phyloP scores from a whole-genome alignment of 177 flowering plant genomes.

The Vitis hybrid region DNA sequence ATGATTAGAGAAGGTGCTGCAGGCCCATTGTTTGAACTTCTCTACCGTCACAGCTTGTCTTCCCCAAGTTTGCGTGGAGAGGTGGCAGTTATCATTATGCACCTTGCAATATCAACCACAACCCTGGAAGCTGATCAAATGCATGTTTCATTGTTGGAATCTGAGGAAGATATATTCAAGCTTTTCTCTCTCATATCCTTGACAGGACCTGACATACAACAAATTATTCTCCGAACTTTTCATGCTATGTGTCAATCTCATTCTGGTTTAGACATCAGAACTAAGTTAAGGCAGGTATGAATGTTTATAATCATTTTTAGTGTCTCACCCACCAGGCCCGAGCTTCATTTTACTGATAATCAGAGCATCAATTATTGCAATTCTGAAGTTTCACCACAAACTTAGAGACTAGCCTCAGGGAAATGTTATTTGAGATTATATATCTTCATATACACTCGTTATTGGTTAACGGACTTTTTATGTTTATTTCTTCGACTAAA shows the following conservation, averaged over 20 bases:
- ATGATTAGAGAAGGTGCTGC: slow-evolving; percentile 52
- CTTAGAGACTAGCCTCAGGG: too few relatives aligned
- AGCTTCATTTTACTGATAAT: background rate
- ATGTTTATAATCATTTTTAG: background rate
- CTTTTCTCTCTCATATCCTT: slow-evolving; percentile 42
- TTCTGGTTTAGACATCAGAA: slow-evolving; percentile 37
- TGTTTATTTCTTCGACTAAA: too few relatives aligned
- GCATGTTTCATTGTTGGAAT: slow-evolving; percentile 35
- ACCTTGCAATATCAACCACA: slow-evolving; percentile 44
- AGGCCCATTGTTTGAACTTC: slow-evolving; percentile 39
- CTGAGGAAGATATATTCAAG: slow-evolving; percentile 44
- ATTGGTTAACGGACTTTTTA: too few relatives aligned
- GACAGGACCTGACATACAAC: slow-evolving; percentile 35
- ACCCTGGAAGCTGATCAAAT: slow-evolving; percentile 19
- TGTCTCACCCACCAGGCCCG: background rate
- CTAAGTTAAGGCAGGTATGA: slow-evolving; percentile 51
- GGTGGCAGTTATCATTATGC: slow-evolving; percentile 44
- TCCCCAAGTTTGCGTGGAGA: slow-evolving; percentile 37
- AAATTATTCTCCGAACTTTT: slow-evolving; percentile 41
- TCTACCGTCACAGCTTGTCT: slow-evolving; percentile 31
- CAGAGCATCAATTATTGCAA: too few relatives aligned
- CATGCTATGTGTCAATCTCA: slow-evolving; percentile 46
- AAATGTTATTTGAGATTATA: too few relatives aligned
- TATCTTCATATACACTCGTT: too few relatives aligned
- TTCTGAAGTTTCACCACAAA: too few relatives aligned